These are phyloP conservation scores for Didymellaceae sp. DNA, from an alignment of 2,329 filamentous ascomycete genomes.

Conservation along the genomic window DNA sequence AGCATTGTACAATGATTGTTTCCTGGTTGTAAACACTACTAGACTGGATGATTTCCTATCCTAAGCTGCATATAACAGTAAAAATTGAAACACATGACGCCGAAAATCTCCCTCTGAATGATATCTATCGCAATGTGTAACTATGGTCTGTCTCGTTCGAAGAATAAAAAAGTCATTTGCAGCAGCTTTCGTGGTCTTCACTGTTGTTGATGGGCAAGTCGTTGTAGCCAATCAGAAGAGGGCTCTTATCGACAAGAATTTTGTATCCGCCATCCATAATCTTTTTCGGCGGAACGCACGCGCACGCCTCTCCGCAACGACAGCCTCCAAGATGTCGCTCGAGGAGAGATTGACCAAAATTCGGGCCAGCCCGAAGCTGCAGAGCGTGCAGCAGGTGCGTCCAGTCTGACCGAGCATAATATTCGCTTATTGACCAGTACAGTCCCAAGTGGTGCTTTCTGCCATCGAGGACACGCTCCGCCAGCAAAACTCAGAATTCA, in stretches of 20 bases:
- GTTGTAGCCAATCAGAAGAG: neutral
- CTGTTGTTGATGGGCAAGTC: neutral
- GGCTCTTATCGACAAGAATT: slow-evolving; percentile 11
- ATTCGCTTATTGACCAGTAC: slow-evolving; percentile 17
- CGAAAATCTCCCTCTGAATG: too few species aligned
- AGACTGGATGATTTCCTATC: too few species aligned
- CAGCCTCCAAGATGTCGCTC: slow-evolving; percentile 61
- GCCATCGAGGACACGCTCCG: slow-evolving; percentile 92
- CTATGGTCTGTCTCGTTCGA: too few species aligned
- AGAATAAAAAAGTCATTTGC: too few species aligned
- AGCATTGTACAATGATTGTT: too few species aligned
- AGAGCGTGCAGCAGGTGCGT: slow-evolving; percentile 88
- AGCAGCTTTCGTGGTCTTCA: too few species aligned
- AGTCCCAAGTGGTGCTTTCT: slow-evolving; percentile 85
- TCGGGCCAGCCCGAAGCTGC: slow-evolving; percentile 86
- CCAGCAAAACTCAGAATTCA: slow-evolving; percentile 82
- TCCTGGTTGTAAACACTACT: too few species aligned
- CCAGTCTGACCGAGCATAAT: too few species aligned
- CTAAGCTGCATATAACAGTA: too few species aligned
- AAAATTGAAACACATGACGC: too few species aligned
- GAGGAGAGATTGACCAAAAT: slow-evolving; percentile 97
- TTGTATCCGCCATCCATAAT: slow-evolving; percentile 3
- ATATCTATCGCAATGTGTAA: too few species aligned
- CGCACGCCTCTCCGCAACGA: slow-evolving; percentile 22
- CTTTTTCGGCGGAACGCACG: slow-evolving; percentile 7